Evolutionary conservation across 495 filamentous ascomycete genomes (phyloP).

Genomic region (Bryoglossum gracile): DNA sequence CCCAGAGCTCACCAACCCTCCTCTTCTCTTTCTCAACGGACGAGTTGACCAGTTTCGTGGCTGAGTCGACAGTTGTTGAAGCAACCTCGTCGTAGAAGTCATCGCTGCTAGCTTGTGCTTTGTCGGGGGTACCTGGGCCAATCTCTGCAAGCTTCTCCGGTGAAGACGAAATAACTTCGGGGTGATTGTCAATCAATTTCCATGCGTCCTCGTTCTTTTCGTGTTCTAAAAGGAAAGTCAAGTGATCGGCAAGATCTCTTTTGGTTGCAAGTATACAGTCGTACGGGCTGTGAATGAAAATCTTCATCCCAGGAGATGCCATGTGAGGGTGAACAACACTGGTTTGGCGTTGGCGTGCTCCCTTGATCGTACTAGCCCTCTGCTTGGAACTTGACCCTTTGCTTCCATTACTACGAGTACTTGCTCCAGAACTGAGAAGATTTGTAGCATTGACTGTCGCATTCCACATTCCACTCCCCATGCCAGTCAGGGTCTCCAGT

Average conservation of each 20-base stretch:
- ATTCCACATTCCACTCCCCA: constrained; percentile 62
- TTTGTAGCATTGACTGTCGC: constrained; percentile 76
- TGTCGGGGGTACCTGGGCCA: constrained; percentile 43
- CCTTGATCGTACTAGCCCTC: constrained; percentile 29
- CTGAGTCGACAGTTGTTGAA: constrained; percentile 53
- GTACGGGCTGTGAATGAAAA: constrained; percentile 94
- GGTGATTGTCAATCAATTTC: constrained; percentile 79
- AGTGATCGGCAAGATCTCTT: constrained; percentile 73
- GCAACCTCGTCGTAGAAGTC: constrained; percentile 81
- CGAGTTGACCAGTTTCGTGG: constrained; percentile 40
- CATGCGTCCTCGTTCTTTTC: constrained; percentile 77
- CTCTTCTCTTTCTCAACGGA: constrained; percentile 84
- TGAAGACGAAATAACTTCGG: constrained; percentile 53
- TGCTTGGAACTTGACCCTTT: constrained; percentile 33
- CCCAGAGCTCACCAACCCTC: constrained; percentile 85
- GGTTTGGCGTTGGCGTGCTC: constrained; percentile 5
- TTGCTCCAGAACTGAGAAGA: constrained; percentile 80
- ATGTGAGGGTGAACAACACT: constrained; percentile 38
- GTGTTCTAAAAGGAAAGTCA: constrained; percentile 75
- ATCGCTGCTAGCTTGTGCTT: constrained; percentile 48
- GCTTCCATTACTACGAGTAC: constrained; percentile 67
- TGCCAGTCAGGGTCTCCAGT: constrained; percentile 54
- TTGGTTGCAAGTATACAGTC: constrained; percentile 86
- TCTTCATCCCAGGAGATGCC: constrained; percentile 67
- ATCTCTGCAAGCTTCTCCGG: constrained; percentile 29